phyloP scores from a whole-genome alignment of 805 yeast species.

The Kregervanrija fluxuum region DNA sequence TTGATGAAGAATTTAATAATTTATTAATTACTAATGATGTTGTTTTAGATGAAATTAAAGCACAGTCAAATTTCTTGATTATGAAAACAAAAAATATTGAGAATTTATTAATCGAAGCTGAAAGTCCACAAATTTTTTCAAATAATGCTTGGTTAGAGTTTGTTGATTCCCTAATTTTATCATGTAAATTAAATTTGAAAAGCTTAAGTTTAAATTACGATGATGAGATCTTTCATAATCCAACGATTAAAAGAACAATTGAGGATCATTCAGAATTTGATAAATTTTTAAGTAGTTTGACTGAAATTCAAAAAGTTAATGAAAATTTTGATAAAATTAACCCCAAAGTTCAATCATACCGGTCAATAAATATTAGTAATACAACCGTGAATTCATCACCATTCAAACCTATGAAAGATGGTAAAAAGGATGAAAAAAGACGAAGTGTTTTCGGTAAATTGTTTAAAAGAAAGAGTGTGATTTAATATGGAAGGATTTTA shows the following conservation, averaged over 20 bases:
- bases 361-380: background rate
- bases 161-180: conserved; percentile 5
- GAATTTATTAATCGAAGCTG: conserved; percentile 14
- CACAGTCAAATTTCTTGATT: conserved; percentile 20
- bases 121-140: conserved; percentile 17
- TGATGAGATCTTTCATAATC: conserved; percentile 4
- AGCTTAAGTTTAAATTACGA: background rate
- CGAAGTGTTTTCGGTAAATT: conserved; percentile 1
- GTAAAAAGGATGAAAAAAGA: background rate
- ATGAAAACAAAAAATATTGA: conserved; percentile 16
- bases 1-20: conserved; percentile 21
- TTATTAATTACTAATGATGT: conserved; percentile 15
- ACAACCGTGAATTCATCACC: background rate
- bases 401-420: too few relatives aligned
- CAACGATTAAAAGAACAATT: background rate
- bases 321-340: too few relatives aligned
- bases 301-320: too few relatives aligned
- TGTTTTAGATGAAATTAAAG: conserved; percentile 17
- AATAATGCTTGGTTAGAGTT: conserved; percentile 17
- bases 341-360: background rate
- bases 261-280: too few relatives aligned
- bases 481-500: background rate
- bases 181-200: too few relatives aligned
- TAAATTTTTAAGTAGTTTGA: too few relatives aligned
- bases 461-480: background rate